These are phyloP conservation scores for Schwanniomyces sp. DNA, from an alignment of 805 yeast genomes.

Conservation along the genomic window DNA sequence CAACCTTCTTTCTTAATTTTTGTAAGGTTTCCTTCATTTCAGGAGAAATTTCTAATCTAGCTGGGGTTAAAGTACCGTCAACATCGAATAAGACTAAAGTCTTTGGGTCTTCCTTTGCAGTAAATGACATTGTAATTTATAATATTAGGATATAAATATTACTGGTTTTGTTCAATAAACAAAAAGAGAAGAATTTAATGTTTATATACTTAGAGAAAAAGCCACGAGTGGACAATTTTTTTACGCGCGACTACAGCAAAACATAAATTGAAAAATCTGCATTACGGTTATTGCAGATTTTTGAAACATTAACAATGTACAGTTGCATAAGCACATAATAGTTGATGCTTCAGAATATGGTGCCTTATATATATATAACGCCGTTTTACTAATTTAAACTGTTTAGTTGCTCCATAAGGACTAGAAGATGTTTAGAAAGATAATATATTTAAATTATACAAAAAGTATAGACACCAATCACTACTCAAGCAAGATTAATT, in stretches of 20 bases:
- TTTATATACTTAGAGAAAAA: neutral
- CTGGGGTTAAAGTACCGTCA: conserved; percentile 98
- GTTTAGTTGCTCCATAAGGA: neutral
- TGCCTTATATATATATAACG: no score
- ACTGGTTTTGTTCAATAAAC: conserved; percentile 4
- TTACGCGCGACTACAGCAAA: neutral
- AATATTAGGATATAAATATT: conserved; percentile 5
- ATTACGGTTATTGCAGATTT: no score
- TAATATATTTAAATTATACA: conserved; percentile 3
- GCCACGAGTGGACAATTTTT: conserved; percentile 1
- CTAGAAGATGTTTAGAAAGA: conserved; percentile 1
- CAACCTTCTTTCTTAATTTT: conserved; percentile 86
- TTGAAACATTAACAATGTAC: neutral
- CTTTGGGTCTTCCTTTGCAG: conserved; percentile 78
- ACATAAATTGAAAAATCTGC: neutral
- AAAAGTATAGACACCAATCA: conserved; percentile 5
- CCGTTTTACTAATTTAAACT: neutral
- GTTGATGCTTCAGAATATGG: no score
- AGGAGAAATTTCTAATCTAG: conserved; percentile 74
- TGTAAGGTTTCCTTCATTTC: conserved; percentile 74
- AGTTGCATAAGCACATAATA: neutral
- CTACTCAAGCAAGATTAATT: conserved; percentile 8
- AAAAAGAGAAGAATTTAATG: neutral
- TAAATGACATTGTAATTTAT: conserved; percentile 48
- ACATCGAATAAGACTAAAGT: conserved; percentile 93